A percentile compares a stretch with the other conserved stretches of the same genome.
Evolutionary conservation across 1,284 basidiomycete genomes (phyloP).

Genomic region (Ganoderma lingzhi): DNA sequence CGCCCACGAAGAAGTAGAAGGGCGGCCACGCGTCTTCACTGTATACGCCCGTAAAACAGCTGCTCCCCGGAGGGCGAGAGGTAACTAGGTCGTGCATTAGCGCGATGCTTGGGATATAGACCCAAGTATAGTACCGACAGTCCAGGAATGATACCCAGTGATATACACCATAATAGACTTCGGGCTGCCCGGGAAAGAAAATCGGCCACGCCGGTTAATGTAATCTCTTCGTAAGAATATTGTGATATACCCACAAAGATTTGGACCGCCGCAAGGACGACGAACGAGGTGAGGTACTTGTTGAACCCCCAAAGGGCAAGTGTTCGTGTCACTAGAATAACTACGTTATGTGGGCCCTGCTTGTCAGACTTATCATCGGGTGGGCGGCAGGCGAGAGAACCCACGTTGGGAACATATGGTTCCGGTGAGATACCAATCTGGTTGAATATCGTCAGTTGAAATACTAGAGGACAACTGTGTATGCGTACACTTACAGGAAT

Average conservation of each 20-base stretch:
- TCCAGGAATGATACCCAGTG: not conserved
- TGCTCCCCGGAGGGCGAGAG: not conserved
- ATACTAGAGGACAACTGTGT: not conserved
- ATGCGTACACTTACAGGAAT: not conserved
- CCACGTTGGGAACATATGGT: not conserved
- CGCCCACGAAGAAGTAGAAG: not conserved
- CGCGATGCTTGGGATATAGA: not conserved
- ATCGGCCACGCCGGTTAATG: not conserved
- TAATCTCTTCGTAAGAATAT: too few species aligned
- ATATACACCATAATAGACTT: not conserved
- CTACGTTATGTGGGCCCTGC: not conserved
- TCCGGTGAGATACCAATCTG: slow-evolving; percentile 5
- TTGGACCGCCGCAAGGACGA: not conserved
- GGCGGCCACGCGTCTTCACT: not conserved
- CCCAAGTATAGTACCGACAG: not conserved
- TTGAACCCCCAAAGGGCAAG: slow-evolving; percentile 6
- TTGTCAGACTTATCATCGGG: not conserved
- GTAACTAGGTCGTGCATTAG: not conserved
- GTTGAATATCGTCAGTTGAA: not conserved
- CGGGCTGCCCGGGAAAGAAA: not conserved
- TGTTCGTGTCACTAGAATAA: not conserved
- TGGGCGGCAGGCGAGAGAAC: not conserved
- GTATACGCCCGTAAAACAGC: not conserved
- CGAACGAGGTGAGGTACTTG: not conserved
- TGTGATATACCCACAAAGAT: not conserved